Evolutionary conservation across 164 flowering plant species (phyloP), one percentile per base, ranked within the genome.

Genomic region (Santalum album): DNA sequence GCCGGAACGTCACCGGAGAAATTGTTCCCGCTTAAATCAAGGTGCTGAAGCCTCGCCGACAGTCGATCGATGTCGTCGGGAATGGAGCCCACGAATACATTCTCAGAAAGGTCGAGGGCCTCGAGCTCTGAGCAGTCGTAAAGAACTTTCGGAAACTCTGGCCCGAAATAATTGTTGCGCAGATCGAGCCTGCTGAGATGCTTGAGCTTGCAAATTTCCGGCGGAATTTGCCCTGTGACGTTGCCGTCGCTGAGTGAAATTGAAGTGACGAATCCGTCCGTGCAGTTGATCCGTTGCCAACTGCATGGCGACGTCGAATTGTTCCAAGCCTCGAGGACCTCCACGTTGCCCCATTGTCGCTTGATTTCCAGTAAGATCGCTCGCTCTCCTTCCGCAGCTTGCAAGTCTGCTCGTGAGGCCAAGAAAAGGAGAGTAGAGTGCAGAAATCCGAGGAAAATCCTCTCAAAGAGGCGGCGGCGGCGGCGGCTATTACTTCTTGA

Each of bases 1-100:
- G 65, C 51, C 0, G 96, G 95, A 25, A 91, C 71, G 45, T 83
- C 71, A 17, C 88, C 90, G 38, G 90, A 54, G 75, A 86, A 87
- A 56, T 82, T 81, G 64, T 91, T 91, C 0, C 35, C 80, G 1
- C 65, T 56, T 25, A 91, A 62, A 50, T 77, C 58, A 25, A 88
- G 63, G 60, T 29, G 42, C 5, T 18, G 49, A 40, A 91, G 78
- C 7, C 18, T 24, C 12, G 22, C 6, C 0, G 78, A 61, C 6
- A 91, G 49, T 18, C 65, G 67, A 2, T 23, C 35, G 19, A 50
- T 18, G 7, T 25, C 35, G 21, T 17, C 7, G 1, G 53, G 35
- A 3, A 50, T 0, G 34, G 20, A 12, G 19, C 18, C 35, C 11
- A 19, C 19, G 53, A 50, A 50, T 1, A 3, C 7, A 22, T 50